Evolutionary conservation across 83 land plant species (phyloP).

Genomic region (Thuja plicata): DNA sequence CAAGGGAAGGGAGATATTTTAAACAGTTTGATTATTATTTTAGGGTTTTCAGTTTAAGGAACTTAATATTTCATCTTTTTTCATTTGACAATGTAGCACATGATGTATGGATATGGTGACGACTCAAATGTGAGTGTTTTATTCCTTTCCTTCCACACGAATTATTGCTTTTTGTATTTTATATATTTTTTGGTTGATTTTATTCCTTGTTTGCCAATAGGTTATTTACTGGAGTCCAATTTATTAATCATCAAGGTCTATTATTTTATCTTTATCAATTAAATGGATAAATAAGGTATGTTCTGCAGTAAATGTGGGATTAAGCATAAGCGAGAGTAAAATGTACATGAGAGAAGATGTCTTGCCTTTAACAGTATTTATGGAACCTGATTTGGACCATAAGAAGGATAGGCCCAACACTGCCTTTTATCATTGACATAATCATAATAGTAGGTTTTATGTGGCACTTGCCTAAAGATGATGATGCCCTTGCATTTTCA

Average conservation of each 20-base stretch:
- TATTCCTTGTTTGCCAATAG: background rate
- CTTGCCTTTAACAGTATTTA: background rate
- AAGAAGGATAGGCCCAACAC: background rate
- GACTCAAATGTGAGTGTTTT: conserved; percentile 72
- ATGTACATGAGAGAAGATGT: background rate
- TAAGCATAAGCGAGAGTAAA: background rate
- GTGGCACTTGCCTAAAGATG: background rate
- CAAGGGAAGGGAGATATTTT: background rate
- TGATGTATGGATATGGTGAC: conserved; percentile 99
- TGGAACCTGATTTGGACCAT: background rate
- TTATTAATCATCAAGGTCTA: background rate
- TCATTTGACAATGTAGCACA: conserved; percentile 73
- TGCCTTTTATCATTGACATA: background rate
- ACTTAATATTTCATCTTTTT: conserved; percentile 2
- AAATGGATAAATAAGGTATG: background rate
- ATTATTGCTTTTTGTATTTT: background rate
- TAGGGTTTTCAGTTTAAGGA: background rate
- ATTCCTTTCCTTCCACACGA: background rate
- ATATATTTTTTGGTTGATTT: background rate
- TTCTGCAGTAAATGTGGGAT: background rate
- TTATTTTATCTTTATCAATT: background rate
- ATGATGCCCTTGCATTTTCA: background rate
- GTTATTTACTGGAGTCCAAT: background rate
- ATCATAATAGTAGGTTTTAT: background rate
- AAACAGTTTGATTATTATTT: background rate